Conservation (phyloP, 2,329 filamentous ascomycete species). For the Botrytis paeoniae region DNA sequence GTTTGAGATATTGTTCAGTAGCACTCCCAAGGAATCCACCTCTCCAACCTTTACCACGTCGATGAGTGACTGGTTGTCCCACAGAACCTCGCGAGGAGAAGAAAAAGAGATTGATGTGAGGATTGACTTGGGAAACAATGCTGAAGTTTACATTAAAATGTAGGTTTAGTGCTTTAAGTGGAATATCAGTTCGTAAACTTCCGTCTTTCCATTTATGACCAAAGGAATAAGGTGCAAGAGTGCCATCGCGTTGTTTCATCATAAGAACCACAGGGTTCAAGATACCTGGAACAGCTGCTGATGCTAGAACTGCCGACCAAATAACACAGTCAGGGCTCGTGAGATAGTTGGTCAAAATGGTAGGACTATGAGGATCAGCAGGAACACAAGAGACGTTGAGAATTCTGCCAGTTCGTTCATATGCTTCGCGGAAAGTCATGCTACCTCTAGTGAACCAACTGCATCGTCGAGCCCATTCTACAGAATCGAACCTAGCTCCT, state of each 20-base stretch:
- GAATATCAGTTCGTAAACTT: constrained; percentile 89
- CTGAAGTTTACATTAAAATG: constrained; percentile 99
- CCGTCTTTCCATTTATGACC: constrained; percentile 99
- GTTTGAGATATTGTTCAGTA: constrained; percentile 89
- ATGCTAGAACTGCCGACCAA: constrained; percentile 94
- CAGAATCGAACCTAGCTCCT: constrained; percentile 87
- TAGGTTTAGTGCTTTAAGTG: constrained; percentile 86
- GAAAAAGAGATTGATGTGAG: constrained; percentile 98
- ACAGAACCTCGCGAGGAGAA: constrained; percentile 92
- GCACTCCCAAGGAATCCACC: constrained; percentile 92
- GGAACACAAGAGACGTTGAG: constrained; percentile 95
- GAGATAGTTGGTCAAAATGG: constrained; percentile 88
- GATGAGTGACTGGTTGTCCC: constrained; percentile 89
- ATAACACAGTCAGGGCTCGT: constrained; percentile 96
- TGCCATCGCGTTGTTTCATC: constrained; percentile 77
- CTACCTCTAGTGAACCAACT: constrained; percentile 90
- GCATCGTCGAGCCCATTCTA: constrained; percentile 83
- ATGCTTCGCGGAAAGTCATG: constrained; percentile 92
- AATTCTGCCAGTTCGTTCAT: constrained; percentile 87
- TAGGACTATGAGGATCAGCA: constrained; percentile 87
- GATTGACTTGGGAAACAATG: constrained; percentile 85
- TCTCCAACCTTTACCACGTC: constrained; percentile 89
- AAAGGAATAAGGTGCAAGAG: constrained; percentile 85
- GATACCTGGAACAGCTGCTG: constrained; percentile 92
- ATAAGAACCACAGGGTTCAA: constrained; percentile 93